Evolutionary conservation across 495 filamentous ascomycete species (phyloP).

Genomic region (Elasticomyces elasticus): DNA sequence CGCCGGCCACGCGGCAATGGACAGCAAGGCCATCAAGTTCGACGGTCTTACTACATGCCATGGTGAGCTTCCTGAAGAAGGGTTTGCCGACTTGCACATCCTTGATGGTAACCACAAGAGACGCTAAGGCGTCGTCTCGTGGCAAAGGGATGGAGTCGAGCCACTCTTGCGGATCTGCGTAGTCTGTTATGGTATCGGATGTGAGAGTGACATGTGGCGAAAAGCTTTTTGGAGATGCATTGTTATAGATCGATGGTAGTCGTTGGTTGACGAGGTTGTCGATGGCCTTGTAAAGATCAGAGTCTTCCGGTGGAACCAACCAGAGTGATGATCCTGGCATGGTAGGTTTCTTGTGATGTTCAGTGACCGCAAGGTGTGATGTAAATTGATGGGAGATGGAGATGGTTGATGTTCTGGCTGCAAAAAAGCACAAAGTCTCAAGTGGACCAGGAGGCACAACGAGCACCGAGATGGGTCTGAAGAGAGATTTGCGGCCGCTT

Average conservation of each 20-base stretch:
- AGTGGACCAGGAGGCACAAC: too few relatives aligned
- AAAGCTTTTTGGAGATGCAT: constrained; percentile 21
- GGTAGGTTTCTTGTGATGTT: neutral
- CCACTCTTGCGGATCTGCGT: constrained; percentile 24
- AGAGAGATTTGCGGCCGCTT: too few relatives aligned
- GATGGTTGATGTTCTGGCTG: too few relatives aligned
- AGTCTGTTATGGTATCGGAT: constrained; percentile 17
- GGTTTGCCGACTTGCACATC: constrained; percentile 17
- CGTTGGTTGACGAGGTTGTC: constrained; percentile 18
- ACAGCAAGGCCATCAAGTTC: constrained; percentile 15
- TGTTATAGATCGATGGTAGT: constrained; percentile 17
- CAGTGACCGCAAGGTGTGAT: neutral
- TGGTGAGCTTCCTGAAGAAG: constrained; percentile 26
- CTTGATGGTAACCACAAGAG: constrained; percentile 20
- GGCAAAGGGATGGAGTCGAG: constrained; percentile 22
- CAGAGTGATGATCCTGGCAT: constrained; percentile 29
- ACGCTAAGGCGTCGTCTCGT: neutral
- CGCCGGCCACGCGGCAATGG: constrained; percentile 3
- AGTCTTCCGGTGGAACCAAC: constrained; percentile 26
- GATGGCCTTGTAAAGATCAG: constrained; percentile 21
- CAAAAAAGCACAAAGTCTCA: too few relatives aligned
- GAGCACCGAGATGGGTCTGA: too few relatives aligned
- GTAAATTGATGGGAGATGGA: neutral
- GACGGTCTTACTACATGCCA: constrained; percentile 21
- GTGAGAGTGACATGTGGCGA: constrained; percentile 31